Evolutionary conservation across 2,329 filamentous ascomycete genomes (phyloP).

Genomic region (Seiridium cupressi): DNA sequence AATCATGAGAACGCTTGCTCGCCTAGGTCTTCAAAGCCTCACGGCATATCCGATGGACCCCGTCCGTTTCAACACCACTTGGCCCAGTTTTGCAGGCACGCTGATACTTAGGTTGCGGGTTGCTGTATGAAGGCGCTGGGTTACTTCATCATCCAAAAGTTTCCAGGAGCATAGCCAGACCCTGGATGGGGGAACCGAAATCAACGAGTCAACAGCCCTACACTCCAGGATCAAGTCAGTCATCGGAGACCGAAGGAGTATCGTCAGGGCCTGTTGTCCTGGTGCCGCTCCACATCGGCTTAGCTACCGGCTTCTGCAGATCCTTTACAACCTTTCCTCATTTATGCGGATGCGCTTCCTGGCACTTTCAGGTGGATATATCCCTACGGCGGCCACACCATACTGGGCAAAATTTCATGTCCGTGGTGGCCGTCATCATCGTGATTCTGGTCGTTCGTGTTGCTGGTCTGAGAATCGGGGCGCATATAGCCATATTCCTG

Average conservation of each 20-base stretch:
- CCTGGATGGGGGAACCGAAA: not conserved
- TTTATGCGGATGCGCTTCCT: not conserved
- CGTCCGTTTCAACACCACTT: not conserved
- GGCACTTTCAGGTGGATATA: not conserved
- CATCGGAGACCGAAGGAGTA: not conserved
- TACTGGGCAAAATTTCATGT: constrained; percentile 49
- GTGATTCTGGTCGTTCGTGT: constrained; percentile 56
- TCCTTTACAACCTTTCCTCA: not conserved
- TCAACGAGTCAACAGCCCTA: not conserved
- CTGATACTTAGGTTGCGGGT: not conserved
- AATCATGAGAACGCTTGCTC: constrained; percentile 2
- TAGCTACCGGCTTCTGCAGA: not conserved
- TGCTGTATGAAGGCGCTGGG: not conserved
- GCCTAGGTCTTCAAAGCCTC: not conserved
- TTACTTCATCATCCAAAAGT: not conserved
- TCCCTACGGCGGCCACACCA: not conserved
- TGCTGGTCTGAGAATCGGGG: constrained; percentile 55
- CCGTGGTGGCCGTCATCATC: constrained; percentile 57
- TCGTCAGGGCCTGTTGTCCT: not conserved
- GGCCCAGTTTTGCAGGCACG: constrained; percentile 4
- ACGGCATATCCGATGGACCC: not conserved
- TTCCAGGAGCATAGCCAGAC: not conserved
- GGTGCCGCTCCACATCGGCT: not conserved
- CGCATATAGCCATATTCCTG: constrained; percentile 56
- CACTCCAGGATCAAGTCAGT: not conserved